Percentiles rank a stretch among this genome's conserved stretches.
phyloP scores from a whole-genome alignment of 2,329 filamentous ascomycete genomes.

The Torrubiellomyces zombiae region DNA sequence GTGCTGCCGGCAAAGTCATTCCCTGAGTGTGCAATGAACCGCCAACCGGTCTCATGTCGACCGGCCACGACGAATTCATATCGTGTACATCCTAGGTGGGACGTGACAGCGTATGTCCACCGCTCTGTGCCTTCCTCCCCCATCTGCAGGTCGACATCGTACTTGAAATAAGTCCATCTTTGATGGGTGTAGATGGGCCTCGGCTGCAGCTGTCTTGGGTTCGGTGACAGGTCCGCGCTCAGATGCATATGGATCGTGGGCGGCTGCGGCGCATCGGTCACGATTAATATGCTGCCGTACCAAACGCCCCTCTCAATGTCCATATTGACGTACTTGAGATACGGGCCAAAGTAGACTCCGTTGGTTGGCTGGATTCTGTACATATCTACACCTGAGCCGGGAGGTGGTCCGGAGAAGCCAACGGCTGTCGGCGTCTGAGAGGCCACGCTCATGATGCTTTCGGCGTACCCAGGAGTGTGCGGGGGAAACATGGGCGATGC shows the following conservation, averaged over 20 bases:
- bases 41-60: slow-evolving; percentile 78
- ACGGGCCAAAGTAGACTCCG: slow-evolving; percentile 94
- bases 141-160: slow-evolving; percentile 84
- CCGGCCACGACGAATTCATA: slow-evolving; percentile 96
- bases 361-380: slow-evolving; percentile 91
- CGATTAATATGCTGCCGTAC: slow-evolving; percentile 84
- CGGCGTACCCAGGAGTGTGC: slow-evolving; percentile 67
- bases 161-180: slow-evolving; percentile 89
- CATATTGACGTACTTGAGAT: slow-evolving; percentile 93
- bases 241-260: slow-evolving; percentile 93
- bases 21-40: slow-evolving; percentile 87
- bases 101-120: slow-evolving; percentile 98
- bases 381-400: slow-evolving; percentile 75
- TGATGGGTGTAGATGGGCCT: slow-evolving; percentile 78
- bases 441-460: slow-evolving; percentile 70
- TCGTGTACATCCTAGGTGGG: slow-evolving; percentile 88
- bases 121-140: slow-evolving; percentile 62
- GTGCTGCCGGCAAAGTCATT: slow-evolving; percentile 90
- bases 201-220: slow-evolving; percentile 71
- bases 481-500: slow-evolving; percentile 72
- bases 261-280: slow-evolving; percentile 80
- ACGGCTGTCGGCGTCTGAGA: slow-evolving; percentile 57
- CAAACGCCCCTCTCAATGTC: slow-evolving; percentile 80
- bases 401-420: slow-evolving; percentile 82
- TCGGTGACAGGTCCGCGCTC: slow-evolving; percentile 78